These are phyloP conservation scores for Mucor saturninus DNA, from an alignment of 371 early-diverging fungal species.

Conservation along the genomic window DNA sequence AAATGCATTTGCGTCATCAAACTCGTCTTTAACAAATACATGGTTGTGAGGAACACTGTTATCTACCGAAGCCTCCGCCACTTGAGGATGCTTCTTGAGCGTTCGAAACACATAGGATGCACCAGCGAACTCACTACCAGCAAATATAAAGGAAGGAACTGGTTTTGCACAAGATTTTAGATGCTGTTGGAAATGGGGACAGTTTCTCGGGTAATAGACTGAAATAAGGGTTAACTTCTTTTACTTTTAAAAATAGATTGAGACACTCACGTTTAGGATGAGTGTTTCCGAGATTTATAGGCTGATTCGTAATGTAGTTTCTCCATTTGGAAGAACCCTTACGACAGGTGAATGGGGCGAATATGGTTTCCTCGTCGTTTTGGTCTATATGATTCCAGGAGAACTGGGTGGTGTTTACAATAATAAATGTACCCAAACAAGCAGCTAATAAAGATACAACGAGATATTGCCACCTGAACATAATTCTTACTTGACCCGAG, in stretches of 20 bases:
- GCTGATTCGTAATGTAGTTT: slow-evolving; percentile 31
- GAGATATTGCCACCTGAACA: slow-evolving; percentile 29
- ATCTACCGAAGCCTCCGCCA: slow-evolving; percentile 39
- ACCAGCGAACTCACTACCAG: slow-evolving; percentile 58
- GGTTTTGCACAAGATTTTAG: slow-evolving; percentile 55
- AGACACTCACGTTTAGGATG: slow-evolving; percentile 36
- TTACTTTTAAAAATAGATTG: neutral
- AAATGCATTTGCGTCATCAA: slow-evolving; percentile 37
- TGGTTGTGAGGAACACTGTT: slow-evolving; percentile 9
- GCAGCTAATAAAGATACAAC: slow-evolving; percentile 16
- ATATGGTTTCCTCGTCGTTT: slow-evolving; percentile 31
- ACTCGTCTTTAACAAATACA: slow-evolving; percentile 16
- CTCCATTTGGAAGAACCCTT: slow-evolving; percentile 30
- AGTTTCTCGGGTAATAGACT: slow-evolving; percentile 58
- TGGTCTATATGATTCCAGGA: slow-evolving; percentile 14
- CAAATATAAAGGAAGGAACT: slow-evolving; percentile 64
- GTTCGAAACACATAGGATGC: slow-evolving; percentile 51
- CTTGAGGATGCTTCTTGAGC: slow-evolving; percentile 56
- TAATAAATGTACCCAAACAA: slow-evolving; percentile 7
- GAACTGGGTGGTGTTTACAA: slow-evolving; percentile 4
- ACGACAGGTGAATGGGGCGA: slow-evolving; percentile 35
- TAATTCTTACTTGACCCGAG: slow-evolving; percentile 15
- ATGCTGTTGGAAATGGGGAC: slow-evolving; percentile 31
- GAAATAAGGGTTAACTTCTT: slow-evolving; percentile 1
- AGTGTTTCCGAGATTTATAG: slow-evolving; percentile 14